Base-by-base conservation (phyloP, 169 alveolate genomes). In the Plasmodium yoelii region DNA sequence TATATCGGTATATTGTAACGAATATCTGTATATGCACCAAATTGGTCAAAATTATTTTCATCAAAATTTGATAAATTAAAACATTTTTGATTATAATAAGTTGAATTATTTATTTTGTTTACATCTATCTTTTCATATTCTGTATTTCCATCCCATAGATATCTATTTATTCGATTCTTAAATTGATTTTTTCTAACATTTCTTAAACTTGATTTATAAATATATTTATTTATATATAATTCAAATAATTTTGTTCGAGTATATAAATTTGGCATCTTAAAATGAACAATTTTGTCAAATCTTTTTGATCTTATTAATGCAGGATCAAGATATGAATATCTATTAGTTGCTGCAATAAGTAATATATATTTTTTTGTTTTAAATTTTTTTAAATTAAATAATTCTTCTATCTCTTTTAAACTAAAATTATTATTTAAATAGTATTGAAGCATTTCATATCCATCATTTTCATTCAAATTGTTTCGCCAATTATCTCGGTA, bases 311-410 rank as follows among this genome's bases (percentile, higher is more conserved):
- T 19, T 1, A 68, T 61, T 9, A 84, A 42, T 8, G 87, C 91
- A 3, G 91, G 60, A 63, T 84, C 91, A 6, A 84, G 60, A 24
- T 24, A 8, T 49, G 46, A 39, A 46, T 84, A 84, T 28, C 91
- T 70, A 24, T 84, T 84, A 1, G 91, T 84, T 9, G 91, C 91
- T 26, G 70, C 91, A 24, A 84, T 84, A 69, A 84, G 53, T 19
- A 84, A 46, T 61, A 84, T 69, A 60, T 56, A 84, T 18, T 69
- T 69, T 10, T 73, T 42, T 2, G 69, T 47, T 46, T 61, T 44
- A 51, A 57, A 51, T 9, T 34, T 84, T 60, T 63, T 84, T 44
- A 84, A 51, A 51, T 84, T 84, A 72, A 84, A 84, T 5, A 84
- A 6, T 0, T 39, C 74, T 64, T 84, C 91, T 12, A 84, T 42